Percentiles rank a stretch among this genome's conserved stretches.
Evolutionary conservation across 495 filamentous ascomycete species (phyloP).

Genomic region (Tirmania nivea): DNA sequence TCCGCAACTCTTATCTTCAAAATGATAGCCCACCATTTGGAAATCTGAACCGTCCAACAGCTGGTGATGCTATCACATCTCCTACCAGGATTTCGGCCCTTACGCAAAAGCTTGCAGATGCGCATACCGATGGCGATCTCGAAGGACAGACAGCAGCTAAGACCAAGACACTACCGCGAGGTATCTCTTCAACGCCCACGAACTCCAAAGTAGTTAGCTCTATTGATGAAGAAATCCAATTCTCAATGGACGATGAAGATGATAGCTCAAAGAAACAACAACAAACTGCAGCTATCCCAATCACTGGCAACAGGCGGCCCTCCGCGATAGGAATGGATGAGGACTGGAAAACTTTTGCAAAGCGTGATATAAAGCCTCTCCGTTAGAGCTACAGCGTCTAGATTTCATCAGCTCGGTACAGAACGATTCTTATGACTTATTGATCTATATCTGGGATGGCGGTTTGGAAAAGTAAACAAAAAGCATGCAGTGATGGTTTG

Average conservation of each 20-base stretch:
- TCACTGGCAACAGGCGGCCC: background rate
- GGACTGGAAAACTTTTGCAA: background rate
- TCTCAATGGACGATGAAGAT: conserved; percentile 18
- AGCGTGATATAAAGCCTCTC: background rate
- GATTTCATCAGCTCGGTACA: background rate
- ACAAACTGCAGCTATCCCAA: background rate
- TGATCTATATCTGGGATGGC: background rate
- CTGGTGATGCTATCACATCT: conserved; percentile 30
- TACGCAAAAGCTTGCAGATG: conserved; percentile 24
- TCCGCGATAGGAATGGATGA: background rate
- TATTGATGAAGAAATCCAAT: conserved; percentile 20
- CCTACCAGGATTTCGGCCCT: conserved; percentile 25
- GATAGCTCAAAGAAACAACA: conserved; percentile 1
- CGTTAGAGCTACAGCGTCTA: background rate
- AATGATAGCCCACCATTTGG: conserved; percentile 46
- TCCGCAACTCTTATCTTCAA: conserved; percentile 55
- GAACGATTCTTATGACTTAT: background rate
- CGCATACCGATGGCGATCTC: conserved; percentile 20
- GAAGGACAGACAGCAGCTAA: conserved; percentile 8
- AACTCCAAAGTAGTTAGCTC: conserved; percentile 16
- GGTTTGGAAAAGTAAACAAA: background rate
- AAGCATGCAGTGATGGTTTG: conserved; percentile 2
- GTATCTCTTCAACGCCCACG: conserved; percentile 20
- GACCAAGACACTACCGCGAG: conserved; percentile 16
- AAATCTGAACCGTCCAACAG: conserved; percentile 27